Percentiles rank a stretch among this genome's conserved stretches.
Conservation (phyloP, 441 rosid genomes). For the Corymbia calophylla region DNA sequence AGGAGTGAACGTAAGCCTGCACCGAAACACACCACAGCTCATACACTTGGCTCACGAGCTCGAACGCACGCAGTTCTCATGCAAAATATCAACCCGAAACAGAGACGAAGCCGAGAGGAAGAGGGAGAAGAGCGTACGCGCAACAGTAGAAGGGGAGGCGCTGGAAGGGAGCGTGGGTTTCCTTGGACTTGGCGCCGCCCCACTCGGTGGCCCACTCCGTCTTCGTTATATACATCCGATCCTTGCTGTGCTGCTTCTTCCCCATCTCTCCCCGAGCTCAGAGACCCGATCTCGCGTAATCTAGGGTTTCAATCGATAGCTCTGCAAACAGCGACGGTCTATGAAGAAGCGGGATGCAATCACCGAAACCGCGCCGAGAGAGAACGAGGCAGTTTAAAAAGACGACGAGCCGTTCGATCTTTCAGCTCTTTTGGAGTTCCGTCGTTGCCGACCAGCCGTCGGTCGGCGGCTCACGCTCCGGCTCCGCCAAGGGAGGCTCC, state of each 20-base stretch:
- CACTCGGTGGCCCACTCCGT: slow-evolving; percentile 99
- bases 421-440: neutral
- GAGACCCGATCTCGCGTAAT: neutral
- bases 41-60: neutral
- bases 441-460: neutral
- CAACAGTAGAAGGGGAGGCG: slow-evolving; percentile 96
- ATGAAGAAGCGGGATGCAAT: neutral
- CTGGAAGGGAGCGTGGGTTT: slow-evolving; percentile 68
- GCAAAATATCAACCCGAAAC: neutral
- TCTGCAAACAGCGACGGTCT: neutral
- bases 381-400: neutral
- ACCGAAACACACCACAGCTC: neutral
- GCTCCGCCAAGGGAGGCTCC: neutral
- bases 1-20: slow-evolving; percentile 91
- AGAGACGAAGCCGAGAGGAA: neutral
- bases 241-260: slow-evolving; percentile 96
- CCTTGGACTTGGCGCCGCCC: slow-evolving; percentile 97
- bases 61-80: neutral
- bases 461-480: neutral
- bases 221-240: slow-evolving; percentile 85
- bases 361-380: neutral
- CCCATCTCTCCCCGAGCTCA: slow-evolving; percentile 35
- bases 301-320: slow-evolving; percentile 1
- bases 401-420: slow-evolving; percentile 6
- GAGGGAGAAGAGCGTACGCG: slow-evolving; percentile 45